These are phyloP conservation scores for Aspergillus sp. DNA, from an alignment of 2,329 filamentous ascomycete species.

Conservation along the genomic window DNA sequence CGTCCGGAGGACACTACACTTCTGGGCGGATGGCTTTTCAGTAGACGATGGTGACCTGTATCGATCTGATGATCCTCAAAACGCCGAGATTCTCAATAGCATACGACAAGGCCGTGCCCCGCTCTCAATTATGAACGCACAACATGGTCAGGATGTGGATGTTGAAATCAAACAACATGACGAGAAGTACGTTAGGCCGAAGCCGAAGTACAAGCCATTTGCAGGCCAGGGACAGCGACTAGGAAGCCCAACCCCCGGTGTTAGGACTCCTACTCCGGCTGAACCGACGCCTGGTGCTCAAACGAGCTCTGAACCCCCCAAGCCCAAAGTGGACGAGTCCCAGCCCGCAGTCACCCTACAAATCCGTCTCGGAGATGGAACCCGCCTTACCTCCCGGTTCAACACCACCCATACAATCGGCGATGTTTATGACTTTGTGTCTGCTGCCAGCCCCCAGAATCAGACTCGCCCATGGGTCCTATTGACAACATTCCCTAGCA, in stretches of 20 bases:
- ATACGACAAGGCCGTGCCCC: slow-evolving; percentile 65
- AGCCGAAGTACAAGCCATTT: slow-evolving; percentile 65
- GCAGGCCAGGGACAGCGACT: slow-evolving; percentile 60
- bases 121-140: slow-evolving; percentile 62
- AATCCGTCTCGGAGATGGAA: slow-evolving; percentile 63
- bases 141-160: slow-evolving; percentile 63
- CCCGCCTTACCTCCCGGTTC: slow-evolving; percentile 60
- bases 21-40: slow-evolving; percentile 66
- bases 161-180: slow-evolving; percentile 65
- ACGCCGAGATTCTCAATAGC: slow-evolving; percentile 60
- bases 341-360: slow-evolving; percentile 60
- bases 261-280: slow-evolving; percentile 37
- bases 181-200: slow-evolving; percentile 62
- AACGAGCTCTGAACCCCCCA: slow-evolving; percentile 28
- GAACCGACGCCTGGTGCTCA: slow-evolving; percentile 23
- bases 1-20: slow-evolving; percentile 60
- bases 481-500: slow-evolving; percentile 67
- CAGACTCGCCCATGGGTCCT: slow-evolving; percentile 55
- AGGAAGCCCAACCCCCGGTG: slow-evolving; percentile 62
- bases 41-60: slow-evolving; percentile 65
- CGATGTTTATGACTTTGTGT: slow-evolving; percentile 63
- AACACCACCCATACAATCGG: slow-evolving; percentile 66
- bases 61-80: slow-evolving; percentile 62
- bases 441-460: slow-evolving; percentile 51
- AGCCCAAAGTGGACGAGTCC: slow-evolving; percentile 56